A percentile compares a stretch with the other conserved stretches of the same genome.
Conservation (phyloP, 148 eudicot species). For the Chenopodium berlandieri region DNA sequence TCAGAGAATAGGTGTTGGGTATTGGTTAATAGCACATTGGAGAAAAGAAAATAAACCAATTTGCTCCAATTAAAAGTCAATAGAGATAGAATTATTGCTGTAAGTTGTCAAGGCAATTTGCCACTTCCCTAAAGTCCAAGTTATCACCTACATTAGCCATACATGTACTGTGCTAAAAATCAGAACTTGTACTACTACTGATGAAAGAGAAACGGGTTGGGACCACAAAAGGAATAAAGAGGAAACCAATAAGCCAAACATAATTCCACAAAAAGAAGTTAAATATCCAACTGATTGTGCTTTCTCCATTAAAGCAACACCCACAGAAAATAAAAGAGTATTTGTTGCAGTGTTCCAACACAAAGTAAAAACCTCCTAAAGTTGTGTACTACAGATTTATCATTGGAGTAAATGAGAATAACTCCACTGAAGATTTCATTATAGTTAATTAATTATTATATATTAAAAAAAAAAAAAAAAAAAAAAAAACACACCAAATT, state of each 20-base stretch:
- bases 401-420: background rate
- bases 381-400: background rate
- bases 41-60: background rate
- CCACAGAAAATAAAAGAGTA: background rate
- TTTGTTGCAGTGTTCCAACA: background rate
- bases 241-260: background rate
- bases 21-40: background rate
- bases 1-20: background rate
- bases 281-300: background rate
- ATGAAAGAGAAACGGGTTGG: background rate
- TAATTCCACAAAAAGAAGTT: background rate
- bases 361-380: background rate
- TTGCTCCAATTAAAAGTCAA: background rate
- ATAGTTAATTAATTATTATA: too few relatives aligned
- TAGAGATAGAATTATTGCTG: background rate
- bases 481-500: too few relatives aligned
- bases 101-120: background rate
- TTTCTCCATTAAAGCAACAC: background rate
- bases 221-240: background rate
- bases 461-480: too few relatives aligned
- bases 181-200: too few relatives aligned
- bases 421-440: background rate
- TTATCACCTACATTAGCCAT: background rate
- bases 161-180: background rate
- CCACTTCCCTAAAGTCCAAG: background rate